Evolutionary conservation across 2,329 filamentous ascomycete species (phyloP), one percentile per base, ranked within the genome.

Genomic region (Emergomyces pasteurianus): DNA sequence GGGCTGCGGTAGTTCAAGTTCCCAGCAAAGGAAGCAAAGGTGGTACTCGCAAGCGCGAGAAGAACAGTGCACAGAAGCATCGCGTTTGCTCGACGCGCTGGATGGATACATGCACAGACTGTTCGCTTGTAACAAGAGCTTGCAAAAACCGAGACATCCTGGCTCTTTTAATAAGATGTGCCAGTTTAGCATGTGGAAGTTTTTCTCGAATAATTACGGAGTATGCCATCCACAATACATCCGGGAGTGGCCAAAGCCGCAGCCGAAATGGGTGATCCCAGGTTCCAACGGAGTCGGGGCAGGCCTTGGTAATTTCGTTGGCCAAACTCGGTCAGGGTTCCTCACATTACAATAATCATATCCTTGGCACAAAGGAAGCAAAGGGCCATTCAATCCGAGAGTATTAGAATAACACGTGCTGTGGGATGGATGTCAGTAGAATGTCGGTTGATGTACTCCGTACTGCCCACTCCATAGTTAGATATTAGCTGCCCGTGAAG

Each of bases 1-100:
- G 86, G 86, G 66, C 83, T 86, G 56, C 79, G 77, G 69, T 88
- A 89, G 73, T 88, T 63, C 14, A 63, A 38, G 34, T 63, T 63
- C 43, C 56, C 59, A 18, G 50, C 57, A 49, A 57, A 63, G 31
- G n/a, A 46, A n/a, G 36, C 47, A 28, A 49, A 10, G 9, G 54
- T 31, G 3, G 38, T 57, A 18, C 54, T 43, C 54, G 54, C 54
- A n/a, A 57, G 38, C 28, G 57, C 42, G 34, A 49, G 42, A 2
- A 50, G 21, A 40, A 58, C 8, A 5, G 47, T 49, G 46, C 36
- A 40, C 14, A 12, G 54, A 43, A 57, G 36, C 54, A 57, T 57
- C 16, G 28, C 10, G 38, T 31, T 43, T 14, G n/a, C 31, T 54
- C 31, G 23, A 38, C 34, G 28, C 23, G 34, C 50, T 40, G 34